Evolutionary conservation across 179 eudicot genomes (phyloP), one percentile per base, ranked within the genome.

Genomic region (Camellia oleifera): DNA sequence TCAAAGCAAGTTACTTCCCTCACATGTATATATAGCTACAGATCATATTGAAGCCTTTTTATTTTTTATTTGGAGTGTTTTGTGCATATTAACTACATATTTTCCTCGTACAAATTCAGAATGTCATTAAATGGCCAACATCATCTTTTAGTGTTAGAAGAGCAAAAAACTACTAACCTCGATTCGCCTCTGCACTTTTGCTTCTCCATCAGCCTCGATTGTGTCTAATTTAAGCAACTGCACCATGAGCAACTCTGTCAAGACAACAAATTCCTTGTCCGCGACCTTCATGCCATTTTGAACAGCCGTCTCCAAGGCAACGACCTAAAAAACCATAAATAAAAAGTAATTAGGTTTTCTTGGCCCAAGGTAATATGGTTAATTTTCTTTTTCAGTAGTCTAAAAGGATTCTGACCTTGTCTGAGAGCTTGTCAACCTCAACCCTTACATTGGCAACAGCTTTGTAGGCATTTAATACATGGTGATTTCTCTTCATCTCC

Each of bases 151-250:
- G 48, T 61, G 48, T 61, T 23, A 44, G 17, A 46, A 20, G 42
- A 74, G 54, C 65, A 79, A 13, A 17, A 76, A 20, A 23, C 0
- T 72, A 81, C 89, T 82, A 67, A 91, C 95, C 96, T 92, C 92
- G 26, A 23, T 66, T 72, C 86, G 86, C 56, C 96, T 84, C 83
- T 85, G 92, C n/a, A 74, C 75, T 85, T 78, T 92, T 8, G 91
- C 91, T 83, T 89, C 91, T 61, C 93, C 93, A 52, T 86, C 87
- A 69, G 96, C 91, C 80, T 90, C 90, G 79, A 90, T 86, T 64
- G 86, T 76, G 85, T 92, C 96, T 75, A 92, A 78, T 78, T 87
- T 92, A 61, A 92, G 87, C 85, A 92, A 80, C 64, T 90, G 90
- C 62, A 85, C 87, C 95, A 92, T 90, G 23, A 92, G 87, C 81